Percentiles rank a stretch among this genome's conserved stretches.
These are phyloP conservation scores for Ascosphaera apis DNA, from an alignment of 2,329 filamentous ascomycete genomes.

Conservation along the genomic window DNA sequence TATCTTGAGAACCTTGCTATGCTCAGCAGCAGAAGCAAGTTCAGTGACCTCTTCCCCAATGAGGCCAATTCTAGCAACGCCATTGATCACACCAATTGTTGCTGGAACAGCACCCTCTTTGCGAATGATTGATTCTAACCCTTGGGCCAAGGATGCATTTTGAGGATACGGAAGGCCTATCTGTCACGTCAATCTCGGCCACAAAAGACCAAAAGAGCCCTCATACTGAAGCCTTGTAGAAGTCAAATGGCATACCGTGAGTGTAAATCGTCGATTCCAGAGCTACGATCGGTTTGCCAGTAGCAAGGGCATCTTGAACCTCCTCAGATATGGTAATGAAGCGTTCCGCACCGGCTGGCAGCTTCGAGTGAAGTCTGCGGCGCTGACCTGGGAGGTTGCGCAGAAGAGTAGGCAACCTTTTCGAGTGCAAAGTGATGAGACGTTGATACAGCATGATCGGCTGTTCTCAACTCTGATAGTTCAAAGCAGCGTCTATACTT, in stretches of 20 bases:
- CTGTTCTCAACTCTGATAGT: too few species aligned
- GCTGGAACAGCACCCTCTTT: slow-evolving; percentile 65
- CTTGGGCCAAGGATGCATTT: slow-evolving; percentile 51
- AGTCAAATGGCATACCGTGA: slow-evolving; percentile 40
- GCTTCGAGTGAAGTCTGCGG: not conserved
- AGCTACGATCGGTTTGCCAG: slow-evolving; percentile 64
- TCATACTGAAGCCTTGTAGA: too few species aligned
- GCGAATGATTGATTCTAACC: slow-evolving; percentile 62
- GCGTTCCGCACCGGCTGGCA: slow-evolving; percentile 14
- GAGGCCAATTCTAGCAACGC: slow-evolving; percentile 61
- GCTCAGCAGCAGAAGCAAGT: slow-evolving; percentile 41
- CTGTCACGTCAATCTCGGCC: too few species aligned
- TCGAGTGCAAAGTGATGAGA: not conserved
- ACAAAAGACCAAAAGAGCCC: too few species aligned
- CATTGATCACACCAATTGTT: slow-evolving; percentile 70
- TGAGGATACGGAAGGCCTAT: slow-evolving; percentile 47
- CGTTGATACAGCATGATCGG: not conserved
- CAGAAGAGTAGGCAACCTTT: not conserved
- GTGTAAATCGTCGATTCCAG: slow-evolving; percentile 95
- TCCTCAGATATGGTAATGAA: slow-evolving; percentile 59
- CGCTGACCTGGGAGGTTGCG: not conserved
- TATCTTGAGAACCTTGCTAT: slow-evolving; percentile 51
- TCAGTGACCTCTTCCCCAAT: slow-evolving; percentile 45
- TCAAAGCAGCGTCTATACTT: too few species aligned
- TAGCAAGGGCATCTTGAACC: slow-evolving; percentile 50